Evolutionary conservation across 176 grass and related monocot species (phyloP).

Genomic region (Zizania latifolia): DNA sequence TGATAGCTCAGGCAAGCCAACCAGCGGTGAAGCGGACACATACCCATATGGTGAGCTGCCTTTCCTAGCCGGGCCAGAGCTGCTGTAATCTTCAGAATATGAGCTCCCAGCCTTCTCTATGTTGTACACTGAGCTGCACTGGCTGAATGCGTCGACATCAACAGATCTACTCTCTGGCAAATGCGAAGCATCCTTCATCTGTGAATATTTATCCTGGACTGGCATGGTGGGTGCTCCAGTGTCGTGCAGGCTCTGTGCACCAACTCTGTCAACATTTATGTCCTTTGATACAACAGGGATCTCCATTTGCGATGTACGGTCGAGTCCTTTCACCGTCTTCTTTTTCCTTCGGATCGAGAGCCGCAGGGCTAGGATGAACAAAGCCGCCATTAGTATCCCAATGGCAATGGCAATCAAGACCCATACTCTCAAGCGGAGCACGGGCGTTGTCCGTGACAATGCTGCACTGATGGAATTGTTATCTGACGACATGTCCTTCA

Average conservation of each 20-base stretch:
- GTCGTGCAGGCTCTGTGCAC: constrained; percentile 36
- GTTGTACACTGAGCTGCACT: constrained; percentile 72
- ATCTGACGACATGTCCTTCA: constrained; percentile 52
- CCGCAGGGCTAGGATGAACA: constrained; percentile 59
- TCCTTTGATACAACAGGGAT: constrained; percentile 87
- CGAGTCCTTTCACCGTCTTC: constrained; percentile 38
- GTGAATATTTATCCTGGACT: constrained; percentile 52
- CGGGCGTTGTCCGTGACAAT: constrained; percentile 63
- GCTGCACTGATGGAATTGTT: constrained; percentile 42
- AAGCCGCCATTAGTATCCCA: constrained; percentile 50
- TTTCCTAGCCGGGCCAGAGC: constrained; percentile 51
- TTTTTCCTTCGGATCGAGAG: constrained; percentile 50
- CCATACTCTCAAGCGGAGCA: constrained; percentile 74
- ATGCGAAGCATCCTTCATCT: constrained; percentile 29
- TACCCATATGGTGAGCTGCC: constrained; percentile 41
- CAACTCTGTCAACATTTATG: constrained; percentile 67
- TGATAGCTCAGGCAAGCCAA: constrained; percentile 64
- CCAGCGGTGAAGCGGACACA: constrained; percentile 49
- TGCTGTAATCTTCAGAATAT: constrained; percentile 68
- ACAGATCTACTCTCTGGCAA: constrained; percentile 53
- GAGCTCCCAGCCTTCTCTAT: constrained; percentile 73
- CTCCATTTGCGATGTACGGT: constrained; percentile 32
- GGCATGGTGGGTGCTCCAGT: constrained; percentile 31
- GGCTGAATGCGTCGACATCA: constrained; percentile 65
- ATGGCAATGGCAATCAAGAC: constrained; percentile 76